A percentile compares a stretch with the other conserved stretches of the same genome.
phyloP scores from a whole-genome alignment of 2,329 filamentous ascomycete genomes.

The Podosphaera fusca region DNA sequence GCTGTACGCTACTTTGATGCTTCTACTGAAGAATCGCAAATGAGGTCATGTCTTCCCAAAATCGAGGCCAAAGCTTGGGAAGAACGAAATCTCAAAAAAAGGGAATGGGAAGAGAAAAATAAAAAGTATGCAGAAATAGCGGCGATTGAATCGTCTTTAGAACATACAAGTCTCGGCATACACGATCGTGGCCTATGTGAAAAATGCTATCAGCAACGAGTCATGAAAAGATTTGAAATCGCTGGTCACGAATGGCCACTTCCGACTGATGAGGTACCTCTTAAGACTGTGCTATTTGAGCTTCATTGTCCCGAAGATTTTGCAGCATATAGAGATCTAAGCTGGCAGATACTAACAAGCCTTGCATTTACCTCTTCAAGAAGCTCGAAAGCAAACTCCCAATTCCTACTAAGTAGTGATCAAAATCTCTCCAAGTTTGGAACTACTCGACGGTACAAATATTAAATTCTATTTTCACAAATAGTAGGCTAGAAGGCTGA shows the following conservation, averaged over 20 bases:
- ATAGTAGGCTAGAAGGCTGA: not conserved
- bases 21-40: not conserved
- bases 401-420: not conserved
- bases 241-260: constrained; percentile 25
- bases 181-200: constrained; percentile 19
- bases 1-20: constrained; percentile 4
- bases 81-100: constrained; percentile 15
- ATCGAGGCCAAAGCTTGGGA: constrained; percentile 18
- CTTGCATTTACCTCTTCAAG: constrained; percentile 8
- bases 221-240: constrained; percentile 21
- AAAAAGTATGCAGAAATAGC: constrained; percentile 17
- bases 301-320: constrained; percentile 22
- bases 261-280: constrained; percentile 17
- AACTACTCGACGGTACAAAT: not conserved
- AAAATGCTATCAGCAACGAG: constrained; percentile 20
- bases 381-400: not conserved
- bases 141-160: constrained; percentile 16
- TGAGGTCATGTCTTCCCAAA: constrained; percentile 7
- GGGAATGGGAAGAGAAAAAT: constrained; percentile 10
- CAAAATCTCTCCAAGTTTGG: not conserved
- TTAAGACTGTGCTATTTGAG: constrained; percentile 27
- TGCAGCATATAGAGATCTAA: constrained; percentile 25
- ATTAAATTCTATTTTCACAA: not conserved
- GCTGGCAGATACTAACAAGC: constrained; percentile 22
- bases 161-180: constrained; percentile 14